Evolutionary conservation across 1,139 yeast genomes (phyloP).

Genomic region (Diutina scorzettiae): DNA sequence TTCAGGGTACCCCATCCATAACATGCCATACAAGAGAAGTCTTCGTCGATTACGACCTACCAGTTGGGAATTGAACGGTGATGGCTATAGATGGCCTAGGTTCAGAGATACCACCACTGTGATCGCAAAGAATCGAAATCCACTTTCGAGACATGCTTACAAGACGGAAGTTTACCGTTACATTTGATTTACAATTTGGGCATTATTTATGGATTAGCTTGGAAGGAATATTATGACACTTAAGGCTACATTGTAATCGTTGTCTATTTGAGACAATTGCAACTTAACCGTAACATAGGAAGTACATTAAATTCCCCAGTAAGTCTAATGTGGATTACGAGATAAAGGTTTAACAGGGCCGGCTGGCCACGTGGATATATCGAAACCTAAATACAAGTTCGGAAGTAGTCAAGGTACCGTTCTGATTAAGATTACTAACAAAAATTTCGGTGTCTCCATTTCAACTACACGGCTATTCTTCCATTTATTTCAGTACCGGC

Average conservation of each 20-base stretch:
- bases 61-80: conserved; percentile 1
- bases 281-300: not conserved
- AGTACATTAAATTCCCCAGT: too few species aligned
- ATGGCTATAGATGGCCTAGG: not conserved
- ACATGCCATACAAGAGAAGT: not conserved
- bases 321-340: too few species aligned
- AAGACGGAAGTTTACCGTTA: conserved; percentile 4
- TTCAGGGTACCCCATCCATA: not conserved
- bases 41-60: not conserved
- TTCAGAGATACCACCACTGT: conserved; percentile 1
- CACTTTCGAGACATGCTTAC: conserved; percentile 2
- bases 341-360: too few species aligned
- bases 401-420: too few species aligned
- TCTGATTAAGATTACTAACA: too few species aligned
- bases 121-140: conserved; percentile 3
- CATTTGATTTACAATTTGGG: not conserved
- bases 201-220: not conserved
- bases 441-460: too few species aligned
- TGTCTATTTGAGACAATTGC: not conserved
- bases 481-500: too few species aligned
- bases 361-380: too few species aligned
- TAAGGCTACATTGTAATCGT: too few species aligned
- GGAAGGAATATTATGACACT: not conserved
- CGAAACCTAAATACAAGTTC: too few species aligned
- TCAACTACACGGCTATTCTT: too few species aligned